phyloP scores from a whole-genome alignment of 176 grass and related monocot species.

The Ananas comosus region DNA sequence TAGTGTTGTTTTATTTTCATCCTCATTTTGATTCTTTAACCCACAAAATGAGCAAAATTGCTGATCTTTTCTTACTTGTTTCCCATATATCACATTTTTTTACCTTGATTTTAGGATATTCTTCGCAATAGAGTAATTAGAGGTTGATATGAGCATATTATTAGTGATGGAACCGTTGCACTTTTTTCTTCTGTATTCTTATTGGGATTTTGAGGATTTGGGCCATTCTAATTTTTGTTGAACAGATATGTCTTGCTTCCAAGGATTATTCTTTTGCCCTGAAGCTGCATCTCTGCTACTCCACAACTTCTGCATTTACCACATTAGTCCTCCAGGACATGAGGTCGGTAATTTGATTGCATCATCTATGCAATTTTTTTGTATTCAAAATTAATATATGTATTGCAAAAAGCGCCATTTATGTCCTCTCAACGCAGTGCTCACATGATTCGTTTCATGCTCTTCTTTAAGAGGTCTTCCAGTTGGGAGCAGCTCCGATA shows the following conservation, averaged over 20 bases:
- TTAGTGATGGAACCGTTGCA: neutral
- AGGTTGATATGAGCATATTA: neutral
- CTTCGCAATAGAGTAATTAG: neutral
- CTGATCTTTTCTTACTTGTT: neutral
- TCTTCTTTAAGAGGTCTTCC: conserved; percentile 36
- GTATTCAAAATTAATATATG: neutral
- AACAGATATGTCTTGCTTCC: conserved; percentile 96
- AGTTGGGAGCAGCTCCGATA: conserved; percentile 98
- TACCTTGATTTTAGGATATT: neutral
- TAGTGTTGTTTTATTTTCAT: neutral
- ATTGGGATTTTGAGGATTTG: neutral
- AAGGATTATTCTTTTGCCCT: conserved; percentile 95
- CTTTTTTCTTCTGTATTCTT: neutral
- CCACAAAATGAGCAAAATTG: neutral
- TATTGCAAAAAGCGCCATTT: too few relatives aligned
- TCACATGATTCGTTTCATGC: conserved; percentile 20
- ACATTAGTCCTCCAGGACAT: conserved; percentile 97
- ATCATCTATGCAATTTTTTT: neutral
- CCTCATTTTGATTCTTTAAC: neutral
- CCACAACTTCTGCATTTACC: conserved; percentile 97
- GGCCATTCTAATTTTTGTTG: conserved; percentile 7
- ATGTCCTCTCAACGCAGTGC: conserved; percentile 12
- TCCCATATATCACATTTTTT: neutral
- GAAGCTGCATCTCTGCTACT: conserved; percentile 87
- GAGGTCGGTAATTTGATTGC: conserved; percentile 52